Evolutionary conservation across 202 grass and related monocot species (phyloP).

Genomic region (Zoysia matrella): DNA sequence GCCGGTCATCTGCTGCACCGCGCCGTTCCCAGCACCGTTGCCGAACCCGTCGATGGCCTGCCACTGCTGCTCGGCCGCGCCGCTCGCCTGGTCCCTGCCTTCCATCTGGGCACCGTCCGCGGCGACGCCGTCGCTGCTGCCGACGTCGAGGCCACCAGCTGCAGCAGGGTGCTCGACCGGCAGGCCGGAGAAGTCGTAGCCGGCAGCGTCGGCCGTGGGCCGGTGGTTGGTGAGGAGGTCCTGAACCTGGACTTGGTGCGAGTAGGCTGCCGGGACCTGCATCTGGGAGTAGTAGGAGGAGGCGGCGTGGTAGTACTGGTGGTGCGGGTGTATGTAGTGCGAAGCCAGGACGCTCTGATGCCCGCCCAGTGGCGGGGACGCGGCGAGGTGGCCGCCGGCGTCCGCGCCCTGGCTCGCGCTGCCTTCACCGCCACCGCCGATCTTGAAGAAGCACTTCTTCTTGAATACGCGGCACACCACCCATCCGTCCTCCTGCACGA

Average conservation of each 20-base stretch:
- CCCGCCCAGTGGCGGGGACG: constrained; percentile 46
- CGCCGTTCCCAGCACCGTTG: constrained; percentile 27
- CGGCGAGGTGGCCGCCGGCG: constrained; percentile 39
- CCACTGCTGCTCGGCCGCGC: constrained; percentile 58
- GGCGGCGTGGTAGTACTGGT: constrained; percentile 64
- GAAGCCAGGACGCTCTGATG: constrained; percentile 49
- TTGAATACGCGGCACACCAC: constrained; percentile 98
- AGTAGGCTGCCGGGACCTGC: constrained; percentile 60
- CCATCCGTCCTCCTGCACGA: constrained; percentile 92
- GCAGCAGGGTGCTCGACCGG: constrained; percentile 52
- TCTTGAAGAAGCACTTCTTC: constrained; percentile 99
- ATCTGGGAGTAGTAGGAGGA: constrained; percentile 81
- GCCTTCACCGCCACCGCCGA: constrained; percentile 56
- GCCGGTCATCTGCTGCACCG: constrained; percentile 69
- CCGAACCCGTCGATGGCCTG: constrained; percentile 65
- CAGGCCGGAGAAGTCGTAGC: constrained; percentile 75
- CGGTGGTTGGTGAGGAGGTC: constrained; percentile 90
- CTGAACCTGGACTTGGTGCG: constrained; percentile 88
- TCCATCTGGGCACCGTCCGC: constrained; percentile 40
- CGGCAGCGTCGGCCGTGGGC: constrained; percentile 19
- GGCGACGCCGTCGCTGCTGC: constrained; percentile 46
- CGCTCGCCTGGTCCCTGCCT: constrained; percentile 47
- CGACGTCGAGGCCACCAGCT: constrained; percentile 45
- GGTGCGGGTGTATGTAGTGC: constrained; percentile 69
- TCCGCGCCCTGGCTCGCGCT: constrained; percentile 51